Percentiles rank a stretch among this genome's conserved stretches.
Conservation (phyloP, 1,284 basidiomycete species). For the Ustilago cynodontis region DNA sequence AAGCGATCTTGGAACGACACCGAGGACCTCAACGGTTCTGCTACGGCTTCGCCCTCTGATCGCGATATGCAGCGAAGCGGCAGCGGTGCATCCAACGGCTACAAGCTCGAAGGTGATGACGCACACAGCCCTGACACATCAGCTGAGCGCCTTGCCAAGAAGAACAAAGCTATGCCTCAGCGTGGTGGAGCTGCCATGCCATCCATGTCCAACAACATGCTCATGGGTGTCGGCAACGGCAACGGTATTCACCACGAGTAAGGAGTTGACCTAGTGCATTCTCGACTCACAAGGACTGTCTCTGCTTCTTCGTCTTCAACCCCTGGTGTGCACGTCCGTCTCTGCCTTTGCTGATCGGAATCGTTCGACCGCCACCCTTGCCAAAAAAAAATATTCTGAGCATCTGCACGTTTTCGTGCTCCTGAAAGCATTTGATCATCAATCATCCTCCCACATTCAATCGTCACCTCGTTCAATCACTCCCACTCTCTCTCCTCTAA, state of each 20-base stretch:
- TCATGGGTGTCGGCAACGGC: slow-evolving; percentile 48
- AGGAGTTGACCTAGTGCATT: background rate
- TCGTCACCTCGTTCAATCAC: slow-evolving; percentile 4
- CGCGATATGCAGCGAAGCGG: slow-evolving; percentile 56
- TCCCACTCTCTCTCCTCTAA: slow-evolving; percentile 5
- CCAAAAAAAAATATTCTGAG: background rate
- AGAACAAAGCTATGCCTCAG: slow-evolving; percentile 45
- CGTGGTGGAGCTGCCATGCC: slow-evolving; percentile 34
- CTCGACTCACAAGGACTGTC: background rate
- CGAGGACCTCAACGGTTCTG: slow-evolving; percentile 47
- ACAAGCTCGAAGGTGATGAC: slow-evolving; percentile 52
- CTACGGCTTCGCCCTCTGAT: slow-evolving; percentile 44
- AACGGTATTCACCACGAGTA: slow-evolving; percentile 49
- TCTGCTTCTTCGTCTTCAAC: background rate
- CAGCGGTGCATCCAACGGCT: slow-evolving; percentile 42
- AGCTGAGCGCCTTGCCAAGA: slow-evolving; percentile 46
- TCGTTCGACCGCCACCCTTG: background rate
- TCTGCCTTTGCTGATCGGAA: slow-evolving; percentile 7
- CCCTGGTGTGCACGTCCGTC: background rate
- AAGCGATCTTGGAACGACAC: slow-evolving; percentile 54
- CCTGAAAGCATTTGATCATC: slow-evolving; percentile 4
- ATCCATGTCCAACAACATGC: slow-evolving; percentile 45
- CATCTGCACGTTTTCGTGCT: slow-evolving; percentile 1
- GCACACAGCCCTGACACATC: slow-evolving; percentile 49
- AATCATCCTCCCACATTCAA: background rate